phyloP scores from a whole-genome alignment of 768 basidiomycete species.

The Russula virescens region DNA sequence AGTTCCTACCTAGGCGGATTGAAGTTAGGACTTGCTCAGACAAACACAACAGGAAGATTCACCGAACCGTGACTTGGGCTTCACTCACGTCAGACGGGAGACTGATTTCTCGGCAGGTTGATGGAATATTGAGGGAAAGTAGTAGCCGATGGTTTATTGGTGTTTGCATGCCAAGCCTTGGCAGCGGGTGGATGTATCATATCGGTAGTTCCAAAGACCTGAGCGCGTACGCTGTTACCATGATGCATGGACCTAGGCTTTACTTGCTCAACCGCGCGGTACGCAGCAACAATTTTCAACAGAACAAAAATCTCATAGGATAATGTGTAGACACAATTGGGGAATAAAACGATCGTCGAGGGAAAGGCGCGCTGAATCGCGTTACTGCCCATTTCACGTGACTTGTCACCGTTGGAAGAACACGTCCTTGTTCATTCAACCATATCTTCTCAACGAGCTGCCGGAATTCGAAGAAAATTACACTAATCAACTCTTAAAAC shows the following conservation, averaged over 20 bases:
- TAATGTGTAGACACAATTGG: constrained; percentile 26
- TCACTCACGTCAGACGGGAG: constrained; percentile 93
- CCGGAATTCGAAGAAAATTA: too few species aligned
- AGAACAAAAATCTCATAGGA: constrained; percentile 20
- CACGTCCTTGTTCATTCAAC: too few species aligned
- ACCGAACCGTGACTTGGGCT: constrained; percentile 79
- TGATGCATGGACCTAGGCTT: constrained; percentile 43
- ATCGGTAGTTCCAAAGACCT: constrained; percentile 60
- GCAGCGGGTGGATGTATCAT: constrained; percentile 41
- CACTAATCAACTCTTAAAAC: too few species aligned
- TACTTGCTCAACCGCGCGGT: constrained; percentile 38
- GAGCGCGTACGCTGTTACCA: constrained; percentile 43
- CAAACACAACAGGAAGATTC: neutral
- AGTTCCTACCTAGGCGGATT: constrained; percentile 60
- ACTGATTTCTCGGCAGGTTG: constrained; percentile 77
- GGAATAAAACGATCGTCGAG: constrained; percentile 57
- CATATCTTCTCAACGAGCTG: too few species aligned
- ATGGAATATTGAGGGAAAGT: constrained; percentile 32
- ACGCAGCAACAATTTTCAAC: constrained; percentile 59
- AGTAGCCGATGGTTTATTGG: constrained; percentile 35
- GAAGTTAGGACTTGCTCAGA: neutral
- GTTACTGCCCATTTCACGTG: too few species aligned
- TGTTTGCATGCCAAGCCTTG: constrained; percentile 47
- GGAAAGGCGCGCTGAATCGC: too few species aligned
- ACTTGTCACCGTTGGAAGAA: too few species aligned